Conservation (phyloP, 306 rosid species). For the Acacia confusa region DNA sequence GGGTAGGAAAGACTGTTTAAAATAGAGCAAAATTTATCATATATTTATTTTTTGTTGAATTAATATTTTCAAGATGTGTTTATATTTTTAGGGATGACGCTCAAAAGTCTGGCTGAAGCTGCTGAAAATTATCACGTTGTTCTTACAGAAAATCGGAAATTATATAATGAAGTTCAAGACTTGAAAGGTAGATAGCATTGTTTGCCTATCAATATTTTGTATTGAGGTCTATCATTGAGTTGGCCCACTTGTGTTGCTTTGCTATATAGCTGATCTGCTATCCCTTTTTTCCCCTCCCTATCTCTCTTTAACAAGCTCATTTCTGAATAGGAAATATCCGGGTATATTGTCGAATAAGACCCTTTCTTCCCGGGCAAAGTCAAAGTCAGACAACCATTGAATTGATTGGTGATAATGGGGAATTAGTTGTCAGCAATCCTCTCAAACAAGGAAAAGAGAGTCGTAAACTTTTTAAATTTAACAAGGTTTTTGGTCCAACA, state of each 20-base stretch:
- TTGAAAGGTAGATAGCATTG: constrained; percentile 66
- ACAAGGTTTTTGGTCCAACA: constrained; percentile 89
- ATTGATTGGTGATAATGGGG: constrained; percentile 91
- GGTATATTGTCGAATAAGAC: constrained; percentile 94
- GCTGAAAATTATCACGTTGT: constrained; percentile 84
- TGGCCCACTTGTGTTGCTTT: constrained; percentile 13
- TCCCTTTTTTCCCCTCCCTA: not conserved
- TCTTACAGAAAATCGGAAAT: constrained; percentile 80
- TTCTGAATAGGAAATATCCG: constrained; percentile 79
- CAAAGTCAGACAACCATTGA: constrained; percentile 74
- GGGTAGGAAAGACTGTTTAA: constrained; percentile 52
- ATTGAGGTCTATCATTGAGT: not conserved
- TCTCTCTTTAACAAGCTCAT: constrained; percentile 15
- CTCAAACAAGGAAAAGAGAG: constrained; percentile 86
- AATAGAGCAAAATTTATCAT: constrained; percentile 16
- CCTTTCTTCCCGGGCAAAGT: constrained; percentile 94
- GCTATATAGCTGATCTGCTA: constrained; percentile 31
- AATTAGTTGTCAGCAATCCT: constrained; percentile 75
- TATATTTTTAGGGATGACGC: constrained; percentile 54
- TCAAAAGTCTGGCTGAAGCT: constrained; percentile 84
- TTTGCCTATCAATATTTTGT: not conserved
- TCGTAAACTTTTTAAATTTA: constrained; percentile 80
- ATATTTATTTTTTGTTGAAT: constrained; percentile 17
- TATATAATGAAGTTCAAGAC: constrained; percentile 96
- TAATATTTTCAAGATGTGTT: constrained; percentile 27